Conservation (phyloP, 495 filamentous ascomycete genomes). For the Parmelia sp. region DNA sequence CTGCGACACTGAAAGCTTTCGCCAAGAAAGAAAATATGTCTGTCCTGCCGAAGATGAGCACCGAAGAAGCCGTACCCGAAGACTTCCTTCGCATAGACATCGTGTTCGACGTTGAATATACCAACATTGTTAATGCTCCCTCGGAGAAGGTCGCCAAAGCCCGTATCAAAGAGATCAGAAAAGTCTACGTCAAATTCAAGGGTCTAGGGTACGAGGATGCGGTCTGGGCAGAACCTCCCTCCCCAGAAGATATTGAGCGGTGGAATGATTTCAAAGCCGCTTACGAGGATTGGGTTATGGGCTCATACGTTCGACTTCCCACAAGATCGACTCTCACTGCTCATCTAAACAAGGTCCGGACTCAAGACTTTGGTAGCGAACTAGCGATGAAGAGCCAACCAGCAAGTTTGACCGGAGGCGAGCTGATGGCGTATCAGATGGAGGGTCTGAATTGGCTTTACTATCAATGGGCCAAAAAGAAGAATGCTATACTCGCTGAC, state of each 20-base stretch:
- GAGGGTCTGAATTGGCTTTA: slow-evolving; percentile 97
- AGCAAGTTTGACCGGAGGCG: slow-evolving; percentile 60
- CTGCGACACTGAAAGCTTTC: slow-evolving; percentile 66
- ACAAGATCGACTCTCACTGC: slow-evolving; percentile 47
- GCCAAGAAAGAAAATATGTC: slow-evolving; percentile 56
- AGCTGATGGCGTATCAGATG: slow-evolving; percentile 89
- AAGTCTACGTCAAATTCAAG: slow-evolving; percentile 82
- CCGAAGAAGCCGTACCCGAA: slow-evolving; percentile 75
- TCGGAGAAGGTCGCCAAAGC: slow-evolving; percentile 56
- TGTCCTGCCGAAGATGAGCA: slow-evolving; percentile 59
- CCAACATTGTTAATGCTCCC: slow-evolving; percentile 41
- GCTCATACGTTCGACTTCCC: slow-evolving; percentile 60
- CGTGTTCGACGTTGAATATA: slow-evolving; percentile 70
- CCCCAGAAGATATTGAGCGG: slow-evolving; percentile 54
- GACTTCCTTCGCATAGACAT: slow-evolving; percentile 82
- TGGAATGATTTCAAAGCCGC: slow-evolving; percentile 80
- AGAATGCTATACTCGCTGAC: slow-evolving; percentile 92
- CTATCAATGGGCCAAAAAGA: slow-evolving; percentile 72
- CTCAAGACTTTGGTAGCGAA: slow-evolving; percentile 55
- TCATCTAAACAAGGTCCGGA: slow-evolving; percentile 56
- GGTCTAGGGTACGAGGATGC: slow-evolving; percentile 90
- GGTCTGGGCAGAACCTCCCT: slow-evolving; percentile 82
- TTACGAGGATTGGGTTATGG: slow-evolving; percentile 76
- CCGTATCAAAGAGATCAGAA: slow-evolving; percentile 59
- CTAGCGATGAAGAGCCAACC: slow-evolving; percentile 71